Evolutionary conservation across 1,284 basidiomycete species (phyloP).

Genomic region (Coriolopsis trogii): DNA sequence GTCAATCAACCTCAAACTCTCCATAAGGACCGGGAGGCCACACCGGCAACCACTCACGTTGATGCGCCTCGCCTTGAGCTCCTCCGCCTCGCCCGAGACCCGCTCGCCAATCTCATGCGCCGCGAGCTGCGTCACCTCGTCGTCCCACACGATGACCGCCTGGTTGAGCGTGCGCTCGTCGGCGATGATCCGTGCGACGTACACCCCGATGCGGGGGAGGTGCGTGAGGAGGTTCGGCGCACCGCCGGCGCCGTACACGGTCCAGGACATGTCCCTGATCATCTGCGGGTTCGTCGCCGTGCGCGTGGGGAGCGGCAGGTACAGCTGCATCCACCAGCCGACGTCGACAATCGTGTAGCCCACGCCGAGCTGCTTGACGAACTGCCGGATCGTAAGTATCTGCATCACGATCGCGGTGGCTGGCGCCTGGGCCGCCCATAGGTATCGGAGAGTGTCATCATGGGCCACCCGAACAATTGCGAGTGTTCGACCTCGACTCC

Average conservation of each 20-base stretch:
- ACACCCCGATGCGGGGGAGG: conserved; percentile 22
- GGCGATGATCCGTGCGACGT: conserved; percentile 25
- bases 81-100: conserved; percentile 16
- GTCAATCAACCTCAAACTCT: not conserved
- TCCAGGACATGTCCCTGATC: not conserved
- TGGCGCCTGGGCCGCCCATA: no score
- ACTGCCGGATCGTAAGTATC: conserved; percentile 26
- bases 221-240: conserved; percentile 22
- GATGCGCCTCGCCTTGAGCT: conserved; percentile 6
- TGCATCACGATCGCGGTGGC: no score
- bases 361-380: conserved; percentile 17
- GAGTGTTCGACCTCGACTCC: no score
- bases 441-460: no score
- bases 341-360: conserved; percentile 29
- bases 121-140: conserved; percentile 24
- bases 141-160: conserved; percentile 31
- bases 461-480: no score
- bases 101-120: conserved; percentile 18
- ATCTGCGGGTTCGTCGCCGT: not conserved
- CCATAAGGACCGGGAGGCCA: no score
- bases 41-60: not conserved
- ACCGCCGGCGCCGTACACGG: conserved; percentile 13
- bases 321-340: conserved; percentile 29
- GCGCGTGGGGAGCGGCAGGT: conserved; percentile 9
- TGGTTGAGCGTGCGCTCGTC: conserved; percentile 30